Evolutionary conservation across 805 yeast species (phyloP).

Genomic region (Jamesozyma piceae): DNA sequence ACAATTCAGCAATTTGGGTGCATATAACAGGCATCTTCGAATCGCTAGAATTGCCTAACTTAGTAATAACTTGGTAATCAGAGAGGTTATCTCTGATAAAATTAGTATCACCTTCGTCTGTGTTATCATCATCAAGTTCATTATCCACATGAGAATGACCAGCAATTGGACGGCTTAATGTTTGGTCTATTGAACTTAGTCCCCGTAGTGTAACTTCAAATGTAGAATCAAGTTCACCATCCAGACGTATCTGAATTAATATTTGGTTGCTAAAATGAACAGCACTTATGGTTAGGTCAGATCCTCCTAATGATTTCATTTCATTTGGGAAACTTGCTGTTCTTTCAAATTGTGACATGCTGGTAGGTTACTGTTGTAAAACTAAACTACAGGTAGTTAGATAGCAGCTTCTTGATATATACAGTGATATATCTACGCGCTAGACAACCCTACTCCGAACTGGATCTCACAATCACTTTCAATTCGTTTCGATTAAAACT

Average conservation of each 20-base stretch:
- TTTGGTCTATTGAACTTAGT: constrained; percentile 11
- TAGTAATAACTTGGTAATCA: constrained; percentile 38
- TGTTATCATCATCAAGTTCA: constrained; percentile 10
- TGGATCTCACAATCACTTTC: too few species aligned
- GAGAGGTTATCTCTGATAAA: constrained; percentile 23
- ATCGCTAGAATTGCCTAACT: constrained; percentile 41
- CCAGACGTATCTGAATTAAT: constrained; percentile 21
- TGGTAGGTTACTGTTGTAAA: too few species aligned
- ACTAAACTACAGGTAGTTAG: too few species aligned
- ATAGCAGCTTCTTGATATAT: too few species aligned
- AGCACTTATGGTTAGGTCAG: constrained; percentile 9
- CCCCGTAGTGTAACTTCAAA: constrained; percentile 33
- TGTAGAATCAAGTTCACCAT: constrained; percentile 38
- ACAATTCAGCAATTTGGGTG: constrained; percentile 34
- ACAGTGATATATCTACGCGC: too few species aligned
- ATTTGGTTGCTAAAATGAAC: constrained; percentile 22
- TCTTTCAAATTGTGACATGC: constrained; percentile 1
- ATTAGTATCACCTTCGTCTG: constrained; percentile 12
- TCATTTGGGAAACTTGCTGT: background rate
- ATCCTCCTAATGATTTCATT: background rate
- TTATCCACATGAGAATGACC: constrained; percentile 5
- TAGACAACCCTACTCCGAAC: too few species aligned
- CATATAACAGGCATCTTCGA: constrained; percentile 41
- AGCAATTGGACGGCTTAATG: constrained; percentile 12
- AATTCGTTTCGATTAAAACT: too few species aligned